Percentiles rank a stretch among this genome's conserved stretches.
phyloP scores from a whole-genome alignment of 2,329 filamentous ascomycete species.

The Botrytis porri region DNA sequence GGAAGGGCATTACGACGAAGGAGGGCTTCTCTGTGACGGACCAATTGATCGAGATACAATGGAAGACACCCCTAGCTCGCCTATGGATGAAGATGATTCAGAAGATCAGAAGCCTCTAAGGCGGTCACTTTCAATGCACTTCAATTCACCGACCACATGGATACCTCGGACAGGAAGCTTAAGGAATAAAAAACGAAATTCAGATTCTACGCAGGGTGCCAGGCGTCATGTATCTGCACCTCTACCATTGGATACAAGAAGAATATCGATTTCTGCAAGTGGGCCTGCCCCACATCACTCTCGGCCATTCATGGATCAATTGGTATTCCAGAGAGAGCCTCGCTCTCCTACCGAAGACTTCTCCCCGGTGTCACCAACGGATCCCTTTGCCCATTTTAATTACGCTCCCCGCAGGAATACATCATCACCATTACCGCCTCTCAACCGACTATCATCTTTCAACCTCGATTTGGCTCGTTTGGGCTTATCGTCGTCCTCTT shows the following conservation, averaged over 20 bases:
- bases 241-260: slow-evolving; percentile 36
- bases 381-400: slow-evolving; percentile 29
- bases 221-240: slow-evolving; percentile 56
- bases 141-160: slow-evolving; percentile 56
- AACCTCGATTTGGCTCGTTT: slow-evolving; percentile 52
- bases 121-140: slow-evolving; percentile 59
- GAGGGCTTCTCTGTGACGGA: slow-evolving; percentile 30
- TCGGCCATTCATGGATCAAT: slow-evolving; percentile 31
- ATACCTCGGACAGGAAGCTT: slow-evolving; percentile 56
- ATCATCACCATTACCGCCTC: slow-evolving; percentile 55
- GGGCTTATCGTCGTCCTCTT: slow-evolving; percentile 44
- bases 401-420: slow-evolving; percentile 41
- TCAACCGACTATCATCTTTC: slow-evolving; percentile 53
- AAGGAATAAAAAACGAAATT: slow-evolving; percentile 52
- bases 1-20: slow-evolving; percentile 29
- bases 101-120: slow-evolving; percentile 44
- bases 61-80: slow-evolving; percentile 3
- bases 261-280: slow-evolving; percentile 32
- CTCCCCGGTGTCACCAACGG: slow-evolving; percentile 28
- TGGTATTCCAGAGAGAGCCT: slow-evolving; percentile 27
- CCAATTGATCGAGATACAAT: slow-evolving; percentile 26
- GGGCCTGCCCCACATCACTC: slow-evolving; percentile 24
- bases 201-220: slow-evolving; percentile 43
- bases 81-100: slow-evolving; percentile 14
- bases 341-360: slow-evolving; percentile 23